Evolutionary conservation across 129 eudicot species (phyloP).

Genomic region (Logfia minima): DNA sequence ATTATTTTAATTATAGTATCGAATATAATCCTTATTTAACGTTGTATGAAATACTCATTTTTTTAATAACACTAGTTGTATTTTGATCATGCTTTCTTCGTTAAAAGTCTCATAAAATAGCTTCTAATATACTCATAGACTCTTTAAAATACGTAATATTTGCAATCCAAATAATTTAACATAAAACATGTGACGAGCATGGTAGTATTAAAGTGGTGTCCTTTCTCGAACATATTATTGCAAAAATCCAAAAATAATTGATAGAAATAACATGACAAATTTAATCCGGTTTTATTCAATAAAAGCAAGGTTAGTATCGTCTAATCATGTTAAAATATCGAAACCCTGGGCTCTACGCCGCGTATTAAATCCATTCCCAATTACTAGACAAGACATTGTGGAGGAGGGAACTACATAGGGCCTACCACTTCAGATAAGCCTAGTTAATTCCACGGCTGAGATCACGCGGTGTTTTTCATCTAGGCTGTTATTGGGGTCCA

Average conservation of each 20-base stretch:
- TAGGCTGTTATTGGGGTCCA: constrained; percentile 25
- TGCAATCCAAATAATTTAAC: neutral
- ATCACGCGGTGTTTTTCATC: constrained; percentile 16
- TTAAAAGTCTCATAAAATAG: too few species aligned
- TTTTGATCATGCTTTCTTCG: too few species aligned
- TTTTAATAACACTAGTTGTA: too few species aligned
- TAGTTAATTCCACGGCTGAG: neutral
- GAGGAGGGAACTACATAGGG: constrained; percentile 9
- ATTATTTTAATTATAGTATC: too few species aligned
- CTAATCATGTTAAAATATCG: constrained; percentile 4
- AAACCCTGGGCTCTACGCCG: constrained; percentile 66
- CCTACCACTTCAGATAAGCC: constrained; percentile 27
- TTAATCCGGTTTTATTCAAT: neutral
- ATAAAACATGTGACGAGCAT: constrained; percentile 9
- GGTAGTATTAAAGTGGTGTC: neutral
- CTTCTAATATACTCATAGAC: too few species aligned
- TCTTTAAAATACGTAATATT: too few species aligned
- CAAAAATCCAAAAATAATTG: neutral
- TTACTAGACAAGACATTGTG: constrained; percentile 3
- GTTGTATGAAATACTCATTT: too few species aligned
- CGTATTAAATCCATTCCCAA: constrained; percentile 47
- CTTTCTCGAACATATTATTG: constrained; percentile 16
- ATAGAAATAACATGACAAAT: neutral
- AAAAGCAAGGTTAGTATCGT: constrained; percentile 12
- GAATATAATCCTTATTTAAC: too few species aligned